Conservation (phyloP, 2,329 filamentous ascomycete species). For the Paecilomyces niveus region DNA sequence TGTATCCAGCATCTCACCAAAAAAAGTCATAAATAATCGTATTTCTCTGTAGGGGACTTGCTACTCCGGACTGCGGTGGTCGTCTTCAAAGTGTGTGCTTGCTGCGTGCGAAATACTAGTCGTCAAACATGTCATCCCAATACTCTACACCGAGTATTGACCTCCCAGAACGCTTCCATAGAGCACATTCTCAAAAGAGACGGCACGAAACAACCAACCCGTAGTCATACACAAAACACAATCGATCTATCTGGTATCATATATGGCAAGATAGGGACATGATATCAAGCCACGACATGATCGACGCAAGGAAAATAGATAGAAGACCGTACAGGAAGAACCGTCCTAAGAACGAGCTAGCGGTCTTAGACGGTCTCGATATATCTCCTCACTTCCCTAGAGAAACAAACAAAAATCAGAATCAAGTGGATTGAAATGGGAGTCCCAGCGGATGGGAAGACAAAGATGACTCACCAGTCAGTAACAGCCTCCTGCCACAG, state of each 20-base stretch:
- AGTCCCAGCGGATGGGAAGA: background rate
- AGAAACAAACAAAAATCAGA: conserved; percentile 12
- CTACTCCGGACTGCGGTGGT: too few species aligned
- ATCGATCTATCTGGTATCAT: background rate
- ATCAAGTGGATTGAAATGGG: background rate
- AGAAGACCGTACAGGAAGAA: background rate
- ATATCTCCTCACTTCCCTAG: conserved; percentile 68
- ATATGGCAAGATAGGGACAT: background rate
- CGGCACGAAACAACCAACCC: background rate
- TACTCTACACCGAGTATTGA: too few species aligned
- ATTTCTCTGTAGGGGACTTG: background rate
- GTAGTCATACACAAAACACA: background rate
- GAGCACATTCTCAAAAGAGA: background rate
- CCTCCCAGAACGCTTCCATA: background rate
- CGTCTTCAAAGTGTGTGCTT: too few species aligned
- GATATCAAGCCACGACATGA: background rate
- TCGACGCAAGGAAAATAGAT: background rate
- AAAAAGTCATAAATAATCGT: background rate
- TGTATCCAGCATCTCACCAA: too few species aligned
- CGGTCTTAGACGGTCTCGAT: conserved; percentile 61
- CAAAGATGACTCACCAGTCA: conserved; percentile 65
- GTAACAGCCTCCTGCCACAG: conserved; percentile 95
- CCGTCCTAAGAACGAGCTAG: background rate
- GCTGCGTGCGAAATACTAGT: too few species aligned
- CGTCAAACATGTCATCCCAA: too few species aligned